These are phyloP conservation scores for Pseudovirgaria hyperparasitica DNA, from an alignment of 2,329 filamentous ascomycete genomes.

Conservation along the genomic window DNA sequence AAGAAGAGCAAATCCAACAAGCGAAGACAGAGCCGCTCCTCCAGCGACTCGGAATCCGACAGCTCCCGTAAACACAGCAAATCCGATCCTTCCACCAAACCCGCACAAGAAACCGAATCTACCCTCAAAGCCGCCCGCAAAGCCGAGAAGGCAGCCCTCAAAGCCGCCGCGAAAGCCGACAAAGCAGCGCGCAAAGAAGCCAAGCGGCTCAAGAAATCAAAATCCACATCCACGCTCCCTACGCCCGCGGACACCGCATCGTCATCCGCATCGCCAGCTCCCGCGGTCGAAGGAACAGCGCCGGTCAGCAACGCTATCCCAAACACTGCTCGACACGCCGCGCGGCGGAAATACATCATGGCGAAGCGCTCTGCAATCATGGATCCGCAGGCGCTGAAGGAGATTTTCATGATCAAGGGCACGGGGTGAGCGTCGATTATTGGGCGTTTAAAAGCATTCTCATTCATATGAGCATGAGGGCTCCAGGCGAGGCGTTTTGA, in stretches of 20 bases:
- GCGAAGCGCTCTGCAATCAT: conserved; percentile 76
- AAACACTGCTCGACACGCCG: conserved; percentile 45
- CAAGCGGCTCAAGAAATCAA: conserved; percentile 36
- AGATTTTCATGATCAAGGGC: too few relatives aligned
- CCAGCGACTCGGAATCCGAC: conserved; percentile 11
- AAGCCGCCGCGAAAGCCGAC: conserved; percentile 17
- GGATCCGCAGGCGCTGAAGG: conserved; percentile 71
- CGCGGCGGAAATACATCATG: conserved; percentile 71
- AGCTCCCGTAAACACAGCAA: conserved; percentile 8
- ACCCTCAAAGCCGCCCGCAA: conserved; percentile 28
- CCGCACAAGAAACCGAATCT: conserved; percentile 22
- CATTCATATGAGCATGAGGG: too few relatives aligned
- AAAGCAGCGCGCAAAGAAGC: conserved; percentile 33
- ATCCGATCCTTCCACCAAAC: conserved; percentile 6
- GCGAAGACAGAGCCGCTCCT: conserved; percentile 11
- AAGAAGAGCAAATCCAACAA: conserved; percentile 11
- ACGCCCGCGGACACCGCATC: too few relatives aligned
- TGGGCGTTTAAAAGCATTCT: too few relatives aligned
- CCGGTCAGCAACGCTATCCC: conserved; percentile 14
- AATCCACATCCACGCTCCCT: too few relatives aligned
- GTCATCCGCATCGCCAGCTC: conserved; percentile 9
- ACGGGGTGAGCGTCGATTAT: too few relatives aligned
- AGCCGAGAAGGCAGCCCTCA: conserved; percentile 11
- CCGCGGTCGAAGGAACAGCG: conserved; percentile 15
- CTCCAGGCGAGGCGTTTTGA: too few relatives aligned